Conservation (phyloP, 371 early-diverging fungal genomes). For the Haplosporangium sp. region DNA sequence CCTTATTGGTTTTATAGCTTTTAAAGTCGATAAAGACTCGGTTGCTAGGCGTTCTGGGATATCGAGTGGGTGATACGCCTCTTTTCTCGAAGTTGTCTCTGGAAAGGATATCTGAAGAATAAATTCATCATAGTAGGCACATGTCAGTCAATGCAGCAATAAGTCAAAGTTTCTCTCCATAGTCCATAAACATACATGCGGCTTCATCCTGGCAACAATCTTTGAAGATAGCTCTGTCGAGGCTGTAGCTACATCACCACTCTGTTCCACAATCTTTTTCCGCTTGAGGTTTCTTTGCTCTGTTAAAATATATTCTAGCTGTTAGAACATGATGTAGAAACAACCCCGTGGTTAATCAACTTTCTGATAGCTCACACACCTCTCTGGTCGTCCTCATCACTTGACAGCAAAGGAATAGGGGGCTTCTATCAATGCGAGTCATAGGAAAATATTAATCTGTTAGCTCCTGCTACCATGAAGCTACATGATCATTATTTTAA, state of each 20-base stretch:
- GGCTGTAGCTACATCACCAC: not conserved
- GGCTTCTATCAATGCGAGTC: conserved; percentile 16
- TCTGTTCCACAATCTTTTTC: conserved; percentile 8
- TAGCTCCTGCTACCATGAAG: not conserved
- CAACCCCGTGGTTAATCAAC: not conserved
- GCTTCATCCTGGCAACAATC: conserved; percentile 34
- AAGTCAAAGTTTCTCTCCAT: not conserved
- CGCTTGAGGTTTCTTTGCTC: conserved; percentile 25
- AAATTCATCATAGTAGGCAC: not conserved
- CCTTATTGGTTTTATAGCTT: not conserved
- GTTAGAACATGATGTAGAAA: not conserved
- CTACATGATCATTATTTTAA: not conserved
- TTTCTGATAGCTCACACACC: conserved; percentile 8
- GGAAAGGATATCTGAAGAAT: not conserved
- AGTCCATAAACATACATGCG: conserved; percentile 15
- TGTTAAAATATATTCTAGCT: not conserved
- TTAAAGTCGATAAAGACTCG: not conserved
- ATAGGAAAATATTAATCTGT: not conserved
- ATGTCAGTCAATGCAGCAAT: not conserved
- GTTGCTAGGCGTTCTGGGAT: not conserved
- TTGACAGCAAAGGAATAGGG: conserved; percentile 10
- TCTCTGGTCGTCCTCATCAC: conserved; percentile 40
- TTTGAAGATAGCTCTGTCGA: not conserved
- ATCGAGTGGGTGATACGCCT: not conserved
- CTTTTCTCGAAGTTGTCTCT: not conserved